These are phyloP conservation scores for Phytophthora macrochlamydospora DNA, from an alignment of 352 stramenopile genomes.

Conservation along the genomic window DNA sequence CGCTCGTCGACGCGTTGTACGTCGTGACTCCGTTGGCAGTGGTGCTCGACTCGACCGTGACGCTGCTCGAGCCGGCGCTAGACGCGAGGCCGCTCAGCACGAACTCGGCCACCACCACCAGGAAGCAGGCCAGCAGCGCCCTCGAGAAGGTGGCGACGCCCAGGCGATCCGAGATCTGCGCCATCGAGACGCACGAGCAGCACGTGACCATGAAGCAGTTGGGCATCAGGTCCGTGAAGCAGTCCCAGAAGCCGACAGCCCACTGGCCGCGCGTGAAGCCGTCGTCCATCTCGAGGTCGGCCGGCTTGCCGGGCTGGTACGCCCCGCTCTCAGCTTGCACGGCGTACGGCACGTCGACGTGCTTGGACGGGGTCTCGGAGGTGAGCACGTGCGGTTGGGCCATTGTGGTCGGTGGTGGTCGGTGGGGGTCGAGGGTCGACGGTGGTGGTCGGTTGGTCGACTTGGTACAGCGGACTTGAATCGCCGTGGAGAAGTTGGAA, in stretches of 20 bases:
- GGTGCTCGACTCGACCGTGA: slow-evolving; percentile 20
- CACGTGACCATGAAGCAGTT: slow-evolving; percentile 53
- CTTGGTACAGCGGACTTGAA: slow-evolving; percentile 1
- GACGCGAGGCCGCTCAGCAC: slow-evolving; percentile 20
- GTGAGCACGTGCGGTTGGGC: slow-evolving; percentile 13
- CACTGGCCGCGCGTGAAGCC: slow-evolving; percentile 24
- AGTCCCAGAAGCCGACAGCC: slow-evolving; percentile 43
- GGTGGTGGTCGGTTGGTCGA: slow-evolving; percentile 7
- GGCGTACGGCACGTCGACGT: slow-evolving; percentile 20
- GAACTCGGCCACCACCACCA: slow-evolving; percentile 23
- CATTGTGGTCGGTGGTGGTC: slow-evolving; percentile 9
- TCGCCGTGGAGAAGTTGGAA: slow-evolving; percentile 17
- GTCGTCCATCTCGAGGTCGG: slow-evolving; percentile 25
- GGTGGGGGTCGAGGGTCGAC: background rate
- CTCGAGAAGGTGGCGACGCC: slow-evolving; percentile 41
- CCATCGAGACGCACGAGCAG: slow-evolving; percentile 52
- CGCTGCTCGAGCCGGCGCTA: slow-evolving; percentile 13
- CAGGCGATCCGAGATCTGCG: slow-evolving; percentile 45
- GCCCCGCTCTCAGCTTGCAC: slow-evolving; percentile 6
- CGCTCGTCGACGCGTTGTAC: slow-evolving; percentile 23
- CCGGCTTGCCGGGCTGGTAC: slow-evolving; percentile 1
- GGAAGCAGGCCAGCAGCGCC: slow-evolving; percentile 28
- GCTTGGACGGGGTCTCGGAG: slow-evolving; percentile 19
- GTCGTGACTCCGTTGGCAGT: slow-evolving; percentile 7
- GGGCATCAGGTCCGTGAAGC: slow-evolving; percentile 45